Percentiles rank a stretch among this genome's conserved stretches.
phyloP scores from a whole-genome alignment of 2,329 filamentous ascomycete species.

The Curvularia spicifera region DNA sequence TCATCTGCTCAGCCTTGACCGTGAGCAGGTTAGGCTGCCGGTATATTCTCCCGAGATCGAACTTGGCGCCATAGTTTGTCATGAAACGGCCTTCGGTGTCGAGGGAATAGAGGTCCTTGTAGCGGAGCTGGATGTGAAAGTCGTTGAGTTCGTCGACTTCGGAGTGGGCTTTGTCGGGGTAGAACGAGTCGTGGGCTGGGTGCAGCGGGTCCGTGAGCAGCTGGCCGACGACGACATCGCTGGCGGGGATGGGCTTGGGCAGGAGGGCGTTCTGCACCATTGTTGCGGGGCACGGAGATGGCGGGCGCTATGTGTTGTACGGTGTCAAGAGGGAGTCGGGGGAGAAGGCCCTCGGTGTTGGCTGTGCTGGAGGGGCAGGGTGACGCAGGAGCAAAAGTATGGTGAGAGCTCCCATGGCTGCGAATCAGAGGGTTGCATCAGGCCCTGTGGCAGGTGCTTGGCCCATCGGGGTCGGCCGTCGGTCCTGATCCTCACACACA shows the following conservation, averaged over 20 bases:
- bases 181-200: slow-evolving; percentile 47
- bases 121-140: slow-evolving; percentile 49
- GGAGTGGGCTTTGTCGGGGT: slow-evolving; percentile 41
- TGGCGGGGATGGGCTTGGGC: slow-evolving; percentile 45
- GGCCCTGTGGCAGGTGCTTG: slow-evolving; percentile 27
- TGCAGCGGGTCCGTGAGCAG: slow-evolving; percentile 47
- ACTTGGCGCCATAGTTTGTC: slow-evolving; percentile 49
- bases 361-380: slow-evolving; percentile 3
- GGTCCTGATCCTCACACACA: slow-evolving; percentile 28
- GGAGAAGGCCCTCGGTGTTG: slow-evolving; percentile 4
- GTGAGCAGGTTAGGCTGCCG: slow-evolving; percentile 47
- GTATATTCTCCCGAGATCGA: slow-evolving; percentile 47
- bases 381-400: slow-evolving; percentile 13
- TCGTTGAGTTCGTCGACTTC: slow-evolving; percentile 49
- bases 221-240: slow-evolving; percentile 46
- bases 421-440: slow-evolving; percentile 28
- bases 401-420: slow-evolving; percentile 20
- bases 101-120: slow-evolving; percentile 48
- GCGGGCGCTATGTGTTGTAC: background rate
- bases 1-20: slow-evolving; percentile 48
- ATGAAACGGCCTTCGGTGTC: slow-evolving; percentile 48
- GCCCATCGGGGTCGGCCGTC: slow-evolving; percentile 28
- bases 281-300: slow-evolving; percentile 6
- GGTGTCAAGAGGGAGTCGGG: background rate
- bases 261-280: slow-evolving; percentile 48